Evolutionary conservation across 176 grass and related monocot genomes (phyloP).

Genomic region (barley (Hordeum vulgare)): DNA sequence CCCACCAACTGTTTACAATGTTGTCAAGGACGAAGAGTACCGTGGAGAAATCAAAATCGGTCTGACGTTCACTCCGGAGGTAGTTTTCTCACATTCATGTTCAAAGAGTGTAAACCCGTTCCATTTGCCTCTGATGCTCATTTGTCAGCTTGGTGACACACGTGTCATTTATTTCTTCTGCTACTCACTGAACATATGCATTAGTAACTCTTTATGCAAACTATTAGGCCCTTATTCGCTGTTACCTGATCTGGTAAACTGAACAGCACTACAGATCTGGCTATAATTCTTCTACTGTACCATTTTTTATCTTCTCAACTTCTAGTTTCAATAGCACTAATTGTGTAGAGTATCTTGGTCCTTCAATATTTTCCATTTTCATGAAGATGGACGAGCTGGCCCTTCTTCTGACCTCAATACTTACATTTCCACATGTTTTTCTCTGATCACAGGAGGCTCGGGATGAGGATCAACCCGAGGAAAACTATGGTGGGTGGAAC

Average conservation of each 20-base stretch:
- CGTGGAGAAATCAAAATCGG: constrained; percentile 72
- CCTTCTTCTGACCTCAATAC: neutral
- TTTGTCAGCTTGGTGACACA: neutral
- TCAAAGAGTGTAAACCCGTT: neutral
- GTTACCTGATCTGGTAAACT: neutral
- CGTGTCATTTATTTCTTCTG: neutral
- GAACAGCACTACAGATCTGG: neutral
- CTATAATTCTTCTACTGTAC: neutral
- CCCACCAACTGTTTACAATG: constrained; percentile 53
- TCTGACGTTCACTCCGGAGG: constrained; percentile 60
- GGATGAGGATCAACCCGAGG: constrained; percentile 14
- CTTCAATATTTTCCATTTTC: neutral
- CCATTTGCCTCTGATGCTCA: neutral
- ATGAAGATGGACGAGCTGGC: neutral
- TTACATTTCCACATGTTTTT: neutral
- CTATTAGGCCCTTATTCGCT: neutral
- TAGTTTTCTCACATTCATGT: constrained; percentile 24
- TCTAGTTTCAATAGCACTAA: neutral
- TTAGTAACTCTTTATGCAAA: neutral
- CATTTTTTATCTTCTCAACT: neutral
- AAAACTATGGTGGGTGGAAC: constrained; percentile 35
- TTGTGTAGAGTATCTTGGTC: neutral
- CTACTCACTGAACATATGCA: neutral
- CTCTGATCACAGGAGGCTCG: constrained; percentile 27
- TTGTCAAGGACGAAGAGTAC: constrained; percentile 83